Base-by-base conservation (phyloP, 345 rosid species). In the Ceriops decandra region DNA sequence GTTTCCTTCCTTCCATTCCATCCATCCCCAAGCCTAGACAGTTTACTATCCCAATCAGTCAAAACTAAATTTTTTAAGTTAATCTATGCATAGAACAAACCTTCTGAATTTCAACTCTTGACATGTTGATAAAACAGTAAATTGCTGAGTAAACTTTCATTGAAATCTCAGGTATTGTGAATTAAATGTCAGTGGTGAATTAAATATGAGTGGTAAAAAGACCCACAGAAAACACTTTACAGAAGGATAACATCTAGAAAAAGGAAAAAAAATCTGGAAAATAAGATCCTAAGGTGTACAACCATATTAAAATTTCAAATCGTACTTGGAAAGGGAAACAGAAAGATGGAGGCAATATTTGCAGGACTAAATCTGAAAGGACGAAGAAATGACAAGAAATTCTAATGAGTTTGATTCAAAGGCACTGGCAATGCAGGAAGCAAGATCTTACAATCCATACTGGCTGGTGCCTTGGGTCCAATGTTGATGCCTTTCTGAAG, bases 1-100 rank as follows among this genome's bases (percentile, higher is more conserved):
- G 77, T 89, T 91, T 74, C 97, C 99, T 86, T 95, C 97, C 71
- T 91, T 91, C 99, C 99, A 91, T 68, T 95, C 99, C 99, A 91
- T 86, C 99, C 96, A 95, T 70, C 97, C 97, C 99, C 99, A 95
- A 63, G 91, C 99, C 99, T 95, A 74, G 66, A 49, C 52, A 74
- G 57, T n/a, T 58, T 57, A 63, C 63, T 57, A 69, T 33, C 72
- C 67, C 70, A 72, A 63, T 70, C 71, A 73, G 54, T 60, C 33
- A 22, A 6, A 54, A 42, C 21, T 7, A 36, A 36, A 57, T 7
- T 22, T 16, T 56, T 53, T 13, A 15, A 36, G 51, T 38, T 16
- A 61, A 19, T 5, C 22, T 21, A 42, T 16, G 42, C 16, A 33
- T 33, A 42, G 26, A 38, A 15, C 52, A 36, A 36, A n/a, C 20